Conservation (phyloP, 768 basidiomycete species). For the Chiua virens region DNA sequence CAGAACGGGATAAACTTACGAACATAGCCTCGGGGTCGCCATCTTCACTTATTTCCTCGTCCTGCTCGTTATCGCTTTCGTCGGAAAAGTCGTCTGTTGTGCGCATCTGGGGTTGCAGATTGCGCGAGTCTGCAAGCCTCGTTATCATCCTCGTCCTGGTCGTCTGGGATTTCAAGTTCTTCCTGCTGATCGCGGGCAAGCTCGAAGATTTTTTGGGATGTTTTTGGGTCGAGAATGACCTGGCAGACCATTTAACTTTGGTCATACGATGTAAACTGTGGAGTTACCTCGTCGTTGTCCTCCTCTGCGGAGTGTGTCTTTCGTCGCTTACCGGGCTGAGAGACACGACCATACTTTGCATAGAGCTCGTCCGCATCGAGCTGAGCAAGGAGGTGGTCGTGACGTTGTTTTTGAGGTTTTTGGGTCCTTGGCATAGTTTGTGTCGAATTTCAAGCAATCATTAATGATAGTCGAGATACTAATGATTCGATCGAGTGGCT, state of each 20-base stretch:
- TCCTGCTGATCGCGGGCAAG: constrained; percentile 92
- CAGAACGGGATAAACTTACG: constrained; percentile 38
- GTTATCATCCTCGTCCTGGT: constrained; percentile 49
- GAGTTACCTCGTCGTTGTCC: constrained; percentile 59
- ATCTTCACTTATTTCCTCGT: constrained; percentile 20
- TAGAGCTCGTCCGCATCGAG: constrained; percentile 75
- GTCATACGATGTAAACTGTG: not conserved
- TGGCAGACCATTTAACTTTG: constrained; percentile 29
- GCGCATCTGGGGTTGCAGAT: constrained; percentile 24
- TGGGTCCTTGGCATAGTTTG: constrained; percentile 61
- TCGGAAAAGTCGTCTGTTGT: constrained; percentile 55
- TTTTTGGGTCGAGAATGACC: constrained; percentile 76
- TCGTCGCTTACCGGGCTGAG: constrained; percentile 73
- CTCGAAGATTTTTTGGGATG: constrained; percentile 85
- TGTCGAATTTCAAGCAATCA: no score
- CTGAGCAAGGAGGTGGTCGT: constrained; percentile 87
- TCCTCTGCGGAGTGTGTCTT: constrained; percentile 51
- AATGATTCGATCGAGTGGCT: constrained; percentile 10
- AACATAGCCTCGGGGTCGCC: constrained; percentile 58
- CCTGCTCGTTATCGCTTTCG: constrained; percentile 45
- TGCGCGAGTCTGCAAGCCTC: constrained; percentile 27
- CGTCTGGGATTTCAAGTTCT: constrained; percentile 69
- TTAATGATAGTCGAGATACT: constrained; percentile 5
- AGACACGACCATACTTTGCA: constrained; percentile 76
- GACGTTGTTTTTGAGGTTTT: constrained; percentile 61